Evolutionary conservation across 495 filamentous ascomycete genomes (phyloP).

Genomic region (Neurospora tetrasperma): DNA sequence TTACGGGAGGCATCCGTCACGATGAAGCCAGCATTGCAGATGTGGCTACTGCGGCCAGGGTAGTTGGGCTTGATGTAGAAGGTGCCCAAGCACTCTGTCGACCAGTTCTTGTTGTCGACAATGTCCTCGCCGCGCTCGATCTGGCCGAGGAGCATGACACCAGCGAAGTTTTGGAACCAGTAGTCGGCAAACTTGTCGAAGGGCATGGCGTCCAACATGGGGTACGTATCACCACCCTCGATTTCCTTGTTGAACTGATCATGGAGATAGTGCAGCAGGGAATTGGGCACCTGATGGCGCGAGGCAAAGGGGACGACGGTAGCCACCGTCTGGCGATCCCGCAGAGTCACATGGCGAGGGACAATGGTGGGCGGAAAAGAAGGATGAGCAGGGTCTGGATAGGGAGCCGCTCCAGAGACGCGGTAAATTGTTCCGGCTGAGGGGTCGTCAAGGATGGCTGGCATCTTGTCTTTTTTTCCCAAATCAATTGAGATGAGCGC

Average conservation of each 20-base stretch:
- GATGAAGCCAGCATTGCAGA: slow-evolving; percentile 93
- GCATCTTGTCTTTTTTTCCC: slow-evolving; percentile 47
- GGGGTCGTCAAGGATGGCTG: slow-evolving; percentile 78
- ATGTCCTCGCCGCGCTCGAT: slow-evolving; percentile 49
- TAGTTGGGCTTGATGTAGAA: slow-evolving; percentile 99
- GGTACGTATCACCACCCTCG: slow-evolving; percentile 92
- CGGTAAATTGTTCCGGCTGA: slow-evolving; percentile 50
- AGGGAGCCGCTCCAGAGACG: slow-evolving; percentile 51
- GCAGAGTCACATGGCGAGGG: slow-evolving; percentile 77
- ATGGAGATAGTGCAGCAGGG: slow-evolving; percentile 68
- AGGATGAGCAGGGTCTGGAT: slow-evolving; percentile 48
- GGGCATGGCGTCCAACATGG: slow-evolving; percentile 73
- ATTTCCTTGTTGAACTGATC: slow-evolving; percentile 91
- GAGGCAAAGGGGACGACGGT: slow-evolving; percentile 83
- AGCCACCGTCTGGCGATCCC: slow-evolving; percentile 82
- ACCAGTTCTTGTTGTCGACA: slow-evolving; percentile 68
- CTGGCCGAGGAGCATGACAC: slow-evolving; percentile 84
- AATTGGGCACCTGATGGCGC: slow-evolving; percentile 58
- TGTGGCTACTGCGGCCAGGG: slow-evolving; percentile 87
- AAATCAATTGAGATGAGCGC: not conserved
- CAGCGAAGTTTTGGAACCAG: slow-evolving; percentile 94
- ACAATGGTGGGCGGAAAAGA: slow-evolving; percentile 59
- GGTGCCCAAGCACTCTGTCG: slow-evolving; percentile 75
- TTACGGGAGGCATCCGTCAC: slow-evolving; percentile 86
- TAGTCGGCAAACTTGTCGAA: slow-evolving; percentile 70